Evolutionary conservation across 768 basidiomycete genomes (phyloP).

Genomic region (Dendrothele bispora): DNA sequence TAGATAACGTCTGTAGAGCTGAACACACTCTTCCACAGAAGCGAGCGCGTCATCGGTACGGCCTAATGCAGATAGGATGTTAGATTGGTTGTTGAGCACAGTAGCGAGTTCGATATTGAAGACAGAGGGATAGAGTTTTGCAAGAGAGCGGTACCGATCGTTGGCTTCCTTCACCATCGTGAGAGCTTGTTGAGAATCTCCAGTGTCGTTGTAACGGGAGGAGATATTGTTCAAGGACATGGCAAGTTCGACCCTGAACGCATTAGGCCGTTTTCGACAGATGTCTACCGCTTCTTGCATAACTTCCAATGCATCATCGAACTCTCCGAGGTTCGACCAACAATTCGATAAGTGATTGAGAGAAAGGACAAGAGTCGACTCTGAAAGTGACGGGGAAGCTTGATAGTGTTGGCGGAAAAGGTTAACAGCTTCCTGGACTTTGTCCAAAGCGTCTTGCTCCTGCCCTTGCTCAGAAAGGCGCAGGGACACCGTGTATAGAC

Average conservation of each 20-base stretch:
- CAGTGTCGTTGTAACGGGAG: background rate
- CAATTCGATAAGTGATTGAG: background rate
- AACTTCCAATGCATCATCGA: background rate
- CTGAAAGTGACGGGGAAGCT: background rate
- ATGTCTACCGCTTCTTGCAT: background rate
- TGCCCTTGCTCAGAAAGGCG: background rate
- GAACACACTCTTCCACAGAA: background rate
- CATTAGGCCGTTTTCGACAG: background rate
- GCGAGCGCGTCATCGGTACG: background rate
- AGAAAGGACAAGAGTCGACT: background rate
- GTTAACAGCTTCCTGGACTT: background rate
- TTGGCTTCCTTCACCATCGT: background rate
- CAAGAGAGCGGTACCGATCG: background rate
- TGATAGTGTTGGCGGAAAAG: background rate
- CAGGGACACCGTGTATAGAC: constrained; percentile 2
- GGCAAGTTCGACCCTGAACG: background rate
- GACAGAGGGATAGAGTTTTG: background rate
- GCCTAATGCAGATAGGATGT: background rate
- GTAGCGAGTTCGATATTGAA: background rate
- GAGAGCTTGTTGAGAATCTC: constrained; percentile 8
- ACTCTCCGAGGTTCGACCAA: background rate
- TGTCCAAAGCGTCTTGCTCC: background rate
- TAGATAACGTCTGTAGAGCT: background rate
- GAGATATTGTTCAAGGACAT: constrained; percentile 6
- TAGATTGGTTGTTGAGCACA: constrained; percentile 4